A percentile compares a stretch with the other conserved stretches of the same genome.
Evolutionary conservation across 1,284 basidiomycete genomes (phyloP).

Genomic region (Lentinula novae-zelandiae): DNA sequence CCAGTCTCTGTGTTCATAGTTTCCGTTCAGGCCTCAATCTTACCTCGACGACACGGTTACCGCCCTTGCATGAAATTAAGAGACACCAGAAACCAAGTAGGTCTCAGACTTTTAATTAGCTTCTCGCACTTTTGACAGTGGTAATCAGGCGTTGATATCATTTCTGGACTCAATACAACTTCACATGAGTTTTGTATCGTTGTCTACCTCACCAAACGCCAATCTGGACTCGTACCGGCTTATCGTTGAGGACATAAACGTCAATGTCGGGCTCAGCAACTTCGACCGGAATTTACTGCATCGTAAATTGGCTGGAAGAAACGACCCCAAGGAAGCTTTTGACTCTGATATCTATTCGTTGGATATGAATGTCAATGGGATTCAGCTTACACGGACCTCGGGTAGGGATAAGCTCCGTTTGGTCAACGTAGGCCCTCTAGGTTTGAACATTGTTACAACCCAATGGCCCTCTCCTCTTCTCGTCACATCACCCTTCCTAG

Average conservation of each 20-base stretch:
- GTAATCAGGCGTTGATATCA: slow-evolving; percentile 34
- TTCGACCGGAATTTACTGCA: slow-evolving; percentile 43
- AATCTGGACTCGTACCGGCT: slow-evolving; percentile 33
- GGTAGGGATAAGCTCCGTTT: slow-evolving; percentile 37
- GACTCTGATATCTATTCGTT: slow-evolving; percentile 48
- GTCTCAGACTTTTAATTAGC: not conserved
- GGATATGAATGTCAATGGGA: slow-evolving; percentile 31
- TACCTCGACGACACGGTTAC: slow-evolving; percentile 28
- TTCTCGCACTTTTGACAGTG: slow-evolving; percentile 7
- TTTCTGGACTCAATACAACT: slow-evolving; percentile 31
- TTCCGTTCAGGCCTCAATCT: slow-evolving; percentile 31
- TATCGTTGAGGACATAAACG: slow-evolving; percentile 34
- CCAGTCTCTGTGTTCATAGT: not conserved
- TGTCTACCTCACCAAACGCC: slow-evolving; percentile 27
- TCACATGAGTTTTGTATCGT: slow-evolving; percentile 31
- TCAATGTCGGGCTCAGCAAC: slow-evolving; percentile 44
- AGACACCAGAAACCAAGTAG: slow-evolving; percentile 33
- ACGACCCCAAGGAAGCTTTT: slow-evolving; percentile 28
- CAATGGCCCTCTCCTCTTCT: slow-evolving; percentile 62
- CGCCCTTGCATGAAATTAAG: slow-evolving; percentile 32
- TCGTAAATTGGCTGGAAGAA: slow-evolving; percentile 48
- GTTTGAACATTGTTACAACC: slow-evolving; percentile 42
- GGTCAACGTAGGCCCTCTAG: slow-evolving; percentile 38
- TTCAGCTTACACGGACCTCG: slow-evolving; percentile 36
- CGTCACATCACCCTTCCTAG: slow-evolving; percentile 42